Evolutionary conservation across 805 yeast genomes (phyloP), one percentile per base, ranked within the genome.

Genomic region (Yarrowia sp.): DNA sequence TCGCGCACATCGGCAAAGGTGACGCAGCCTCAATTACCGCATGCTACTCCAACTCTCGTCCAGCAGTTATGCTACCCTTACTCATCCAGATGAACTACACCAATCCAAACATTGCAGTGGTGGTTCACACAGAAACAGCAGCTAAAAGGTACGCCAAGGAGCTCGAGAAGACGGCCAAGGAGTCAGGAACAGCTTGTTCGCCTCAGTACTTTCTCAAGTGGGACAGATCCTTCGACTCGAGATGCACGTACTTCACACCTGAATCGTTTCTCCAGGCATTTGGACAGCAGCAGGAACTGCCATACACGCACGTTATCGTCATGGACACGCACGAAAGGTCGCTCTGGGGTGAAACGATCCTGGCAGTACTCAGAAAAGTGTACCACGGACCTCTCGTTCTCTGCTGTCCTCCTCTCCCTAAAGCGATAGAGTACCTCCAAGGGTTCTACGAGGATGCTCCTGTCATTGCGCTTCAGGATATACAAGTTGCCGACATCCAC

Each of bases 261-360:
- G 41, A 24, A 24, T 51, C 58, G 1, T 51, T 51, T 25, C 18
- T 51, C 24, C 32, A 33, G 24, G 31, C 42, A 12, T 51, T 51
- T n/a, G 36, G 58, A 12, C 58, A 35, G 7, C 41, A 51, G n/a
- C 58, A 51, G 32, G 58, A 35, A 32, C 18, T 51, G 16, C 35
- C 35, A 9, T 51, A 35, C n/a, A 24, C 42, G 4, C 42, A 51
- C 6, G 16, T 51, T 9, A 6, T 51, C 5, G 41, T 35, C 7
- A 2, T 51, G 18, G 58, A 51, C 10, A 51, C 58, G 6, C 58
- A 51, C 16, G 58, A 51, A 18, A n/a, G 58, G 13, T 16, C 42
- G 13, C 12, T n/a, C 14, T 51, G 58, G 58, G 58, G 42, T 4
- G 58, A 51, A 35, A 51, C 58, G 2, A 32, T 22, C 3, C 24